Conservation (phyloP, 306 rosid species). For the Lupinus albus region DNA sequence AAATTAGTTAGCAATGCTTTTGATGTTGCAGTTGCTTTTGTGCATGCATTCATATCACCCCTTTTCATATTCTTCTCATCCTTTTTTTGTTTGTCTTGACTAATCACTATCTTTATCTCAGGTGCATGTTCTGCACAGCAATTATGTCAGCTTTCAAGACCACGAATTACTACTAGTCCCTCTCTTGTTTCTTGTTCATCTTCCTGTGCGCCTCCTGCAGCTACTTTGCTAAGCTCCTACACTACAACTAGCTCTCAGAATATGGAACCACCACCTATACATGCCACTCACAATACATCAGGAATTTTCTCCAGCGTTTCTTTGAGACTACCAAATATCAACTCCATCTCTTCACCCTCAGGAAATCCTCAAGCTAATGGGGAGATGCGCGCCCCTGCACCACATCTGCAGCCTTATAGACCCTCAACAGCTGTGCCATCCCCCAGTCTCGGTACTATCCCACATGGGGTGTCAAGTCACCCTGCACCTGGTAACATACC, state of each 20-base stretch:
- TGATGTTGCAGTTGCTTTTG: constrained; percentile 5
- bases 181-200: constrained; percentile 39
- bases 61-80: constrained; percentile 4
- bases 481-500: constrained; percentile 46
- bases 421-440: constrained; percentile 48
- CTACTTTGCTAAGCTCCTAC: constrained; percentile 35
- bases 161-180: constrained; percentile 49
- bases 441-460: constrained; percentile 36
- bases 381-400: constrained; percentile 73
- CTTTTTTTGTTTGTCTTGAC: constrained; percentile 22
- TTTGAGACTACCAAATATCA: constrained; percentile 51
- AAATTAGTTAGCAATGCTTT: background rate
- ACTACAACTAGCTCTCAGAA: constrained; percentile 38
- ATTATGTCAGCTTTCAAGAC: constrained; percentile 44
- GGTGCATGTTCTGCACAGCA: constrained; percentile 59
- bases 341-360: constrained; percentile 49
- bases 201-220: constrained; percentile 40
- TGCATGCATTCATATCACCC: background rate
- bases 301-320: constrained; percentile 42
- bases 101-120: constrained; percentile 43
- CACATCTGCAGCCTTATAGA: constrained; percentile 70
- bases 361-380: constrained; percentile 51
- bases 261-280: constrained; percentile 45
- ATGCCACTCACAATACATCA: constrained; percentile 36
- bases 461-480: constrained; percentile 42